phyloP scores from a whole-genome alignment of 441 rosid genomes.

The Corymbia citriodora region DNA sequence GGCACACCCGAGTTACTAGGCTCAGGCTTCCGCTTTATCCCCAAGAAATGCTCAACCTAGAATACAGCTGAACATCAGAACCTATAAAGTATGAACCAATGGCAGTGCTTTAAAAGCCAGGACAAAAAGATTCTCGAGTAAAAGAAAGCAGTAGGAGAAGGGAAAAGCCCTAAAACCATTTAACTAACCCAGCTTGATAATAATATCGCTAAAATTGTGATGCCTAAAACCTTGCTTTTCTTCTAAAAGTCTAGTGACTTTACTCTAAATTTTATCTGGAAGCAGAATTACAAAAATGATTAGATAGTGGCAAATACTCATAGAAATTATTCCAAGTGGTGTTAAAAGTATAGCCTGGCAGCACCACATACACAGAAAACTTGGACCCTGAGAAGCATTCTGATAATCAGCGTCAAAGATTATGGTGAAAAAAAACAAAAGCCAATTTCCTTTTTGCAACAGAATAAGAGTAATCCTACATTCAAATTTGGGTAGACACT shows the following conservation, averaged over 20 bases:
- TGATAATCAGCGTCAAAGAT: neutral
- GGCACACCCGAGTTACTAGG: conserved; percentile 32
- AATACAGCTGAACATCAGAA: neutral
- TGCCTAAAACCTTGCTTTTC: neutral
- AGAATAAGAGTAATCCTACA: neutral
- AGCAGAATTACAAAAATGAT: neutral
- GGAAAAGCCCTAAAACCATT: neutral
- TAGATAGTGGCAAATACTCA: neutral
- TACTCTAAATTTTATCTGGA: neutral
- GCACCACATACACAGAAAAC: neutral
- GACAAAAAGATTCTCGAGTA: neutral
- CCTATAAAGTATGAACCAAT: neutral
- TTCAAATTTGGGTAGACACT: conserved; percentile 2
- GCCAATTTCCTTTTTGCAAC: neutral
- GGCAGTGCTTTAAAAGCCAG: neutral
- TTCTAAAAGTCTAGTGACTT: neutral
- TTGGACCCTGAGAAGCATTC: neutral
- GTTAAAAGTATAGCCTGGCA: neutral
- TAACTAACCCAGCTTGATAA: neutral
- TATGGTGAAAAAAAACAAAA: neutral
- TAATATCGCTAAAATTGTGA: neutral
- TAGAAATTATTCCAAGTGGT: neutral
- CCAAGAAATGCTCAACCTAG: conserved; percentile 96
- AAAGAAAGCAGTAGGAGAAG: neutral
- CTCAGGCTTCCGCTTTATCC: conserved; percentile 79